phyloP scores from a whole-genome alignment of 805 yeast species.

The Kodamaea kakaduensis region DNA sequence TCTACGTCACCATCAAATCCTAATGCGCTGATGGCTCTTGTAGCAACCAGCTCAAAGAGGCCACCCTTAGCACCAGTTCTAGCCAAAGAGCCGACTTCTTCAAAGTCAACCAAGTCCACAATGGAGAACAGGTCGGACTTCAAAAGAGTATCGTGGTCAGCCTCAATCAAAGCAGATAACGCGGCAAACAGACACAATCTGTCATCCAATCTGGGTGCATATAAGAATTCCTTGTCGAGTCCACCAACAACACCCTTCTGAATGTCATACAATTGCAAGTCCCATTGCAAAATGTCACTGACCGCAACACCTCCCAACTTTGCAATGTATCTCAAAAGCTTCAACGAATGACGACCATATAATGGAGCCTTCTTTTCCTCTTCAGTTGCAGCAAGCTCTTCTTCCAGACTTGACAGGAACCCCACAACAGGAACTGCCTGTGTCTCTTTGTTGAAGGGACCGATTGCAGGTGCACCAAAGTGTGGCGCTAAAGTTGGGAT shows the following conservation, averaged over 20 bases:
- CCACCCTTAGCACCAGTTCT: conserved; percentile 85
- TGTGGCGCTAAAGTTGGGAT: conserved; percentile 87
- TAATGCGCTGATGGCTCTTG: conserved; percentile 45
- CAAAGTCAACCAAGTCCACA: conserved; percentile 71
- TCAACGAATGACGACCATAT: conserved; percentile 63
- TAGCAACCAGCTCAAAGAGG: conserved; percentile 58
- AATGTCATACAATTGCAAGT: conserved; percentile 75
- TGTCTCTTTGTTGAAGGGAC: conserved; percentile 75
- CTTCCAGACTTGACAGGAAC: conserved; percentile 35
- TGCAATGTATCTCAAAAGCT: conserved; percentile 66
- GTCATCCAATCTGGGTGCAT: conserved; percentile 82
- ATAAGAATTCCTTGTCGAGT: conserved; percentile 67
- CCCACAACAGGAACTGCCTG: conserved; percentile 79
- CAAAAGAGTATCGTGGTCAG: conserved; percentile 18
- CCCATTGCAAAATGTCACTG: conserved; percentile 62
- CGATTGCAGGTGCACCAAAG: conserved; percentile 65
- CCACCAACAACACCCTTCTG: conserved; percentile 82
- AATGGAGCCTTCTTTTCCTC: conserved; percentile 63
- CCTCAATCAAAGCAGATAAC: conserved; percentile 28
- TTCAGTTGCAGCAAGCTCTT: conserved; percentile 46
- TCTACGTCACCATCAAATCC: conserved; percentile 16
- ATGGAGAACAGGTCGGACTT: conserved; percentile 43
- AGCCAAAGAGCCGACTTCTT: conserved; percentile 77
- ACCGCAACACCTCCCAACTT: conserved; percentile 55
- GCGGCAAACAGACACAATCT: conserved; percentile 39